A percentile compares a stretch with the other conserved stretches of the same genome.
Conservation (phyloP, 176 grass and related monocot genomes). For the Triticum aestivum region IWGSC_CS_RefSeq_v2.1 NC_057805.1:90283641-90284140, state of each 20-base stretch:
- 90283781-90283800: slow-evolving; percentile 37
- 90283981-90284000: slow-evolving; percentile 28
- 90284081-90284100: background rate
- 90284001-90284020: slow-evolving; percentile 7
- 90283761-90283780: slow-evolving; percentile 30
- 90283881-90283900: slow-evolving; percentile 66
- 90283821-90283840: slow-evolving; percentile 46
- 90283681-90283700: slow-evolving; percentile 58
- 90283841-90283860: slow-evolving; percentile 51
- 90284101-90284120: background rate
- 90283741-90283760: slow-evolving; percentile 34
- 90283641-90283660: background rate
- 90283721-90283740: slow-evolving; percentile 32
- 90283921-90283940: slow-evolving; percentile 30
- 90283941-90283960: background rate
- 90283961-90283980: slow-evolving; percentile 20
- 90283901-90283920: background rate
- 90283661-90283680: slow-evolving; percentile 26
- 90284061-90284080: background rate
- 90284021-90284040: background rate
- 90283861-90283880: slow-evolving; percentile 42
- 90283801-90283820: slow-evolving; percentile 45
- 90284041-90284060: background rate
- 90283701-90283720: slow-evolving; percentile 41
- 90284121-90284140: background rate